phyloP scores from a whole-genome alignment of 2,329 filamentous ascomycete genomes.

The Ophioceras dolichostomum region DNA sequence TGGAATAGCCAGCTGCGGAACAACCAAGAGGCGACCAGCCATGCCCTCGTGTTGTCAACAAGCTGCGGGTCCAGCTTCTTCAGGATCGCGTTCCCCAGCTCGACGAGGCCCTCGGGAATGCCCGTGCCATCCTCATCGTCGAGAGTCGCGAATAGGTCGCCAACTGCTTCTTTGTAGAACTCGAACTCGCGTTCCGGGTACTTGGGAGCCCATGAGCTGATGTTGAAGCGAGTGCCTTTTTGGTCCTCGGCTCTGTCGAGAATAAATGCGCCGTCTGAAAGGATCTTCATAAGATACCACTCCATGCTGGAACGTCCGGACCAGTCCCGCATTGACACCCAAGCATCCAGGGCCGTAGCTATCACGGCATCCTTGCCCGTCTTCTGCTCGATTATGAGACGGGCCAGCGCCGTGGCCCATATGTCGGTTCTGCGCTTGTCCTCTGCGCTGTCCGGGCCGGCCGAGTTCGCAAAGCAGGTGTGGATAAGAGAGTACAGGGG shows the following conservation, averaged over 20 bases:
- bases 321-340: slow-evolving; percentile 81
- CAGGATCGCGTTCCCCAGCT: slow-evolving; percentile 75
- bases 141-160: slow-evolving; percentile 72
- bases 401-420: slow-evolving; percentile 81
- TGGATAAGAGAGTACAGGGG: slow-evolving; percentile 75
- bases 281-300: slow-evolving; percentile 86
- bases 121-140: slow-evolving; percentile 75
- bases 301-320: slow-evolving; percentile 82
- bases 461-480: slow-evolving; percentile 79
- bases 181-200: slow-evolving; percentile 74
- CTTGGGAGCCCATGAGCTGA: slow-evolving; percentile 62
- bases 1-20: slow-evolving; percentile 80
- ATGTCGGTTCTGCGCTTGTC: slow-evolving; percentile 68
- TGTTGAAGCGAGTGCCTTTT: slow-evolving; percentile 56
- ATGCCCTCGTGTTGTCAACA: slow-evolving; percentile 64
- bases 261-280: slow-evolving; percentile 86
- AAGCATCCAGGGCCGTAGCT: slow-evolving; percentile 74
- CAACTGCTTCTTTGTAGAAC: slow-evolving; percentile 75
- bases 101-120: slow-evolving; percentile 74
- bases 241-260: slow-evolving; percentile 77
- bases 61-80: slow-evolving; percentile 61
- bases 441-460: slow-evolving; percentile 70
- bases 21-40: slow-evolving; percentile 83
- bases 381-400: slow-evolving; percentile 66
- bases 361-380: slow-evolving; percentile 70